Conservation (phyloP, 2,329 filamentous ascomycete species). For the Stachybotrys elegans region DNA sequence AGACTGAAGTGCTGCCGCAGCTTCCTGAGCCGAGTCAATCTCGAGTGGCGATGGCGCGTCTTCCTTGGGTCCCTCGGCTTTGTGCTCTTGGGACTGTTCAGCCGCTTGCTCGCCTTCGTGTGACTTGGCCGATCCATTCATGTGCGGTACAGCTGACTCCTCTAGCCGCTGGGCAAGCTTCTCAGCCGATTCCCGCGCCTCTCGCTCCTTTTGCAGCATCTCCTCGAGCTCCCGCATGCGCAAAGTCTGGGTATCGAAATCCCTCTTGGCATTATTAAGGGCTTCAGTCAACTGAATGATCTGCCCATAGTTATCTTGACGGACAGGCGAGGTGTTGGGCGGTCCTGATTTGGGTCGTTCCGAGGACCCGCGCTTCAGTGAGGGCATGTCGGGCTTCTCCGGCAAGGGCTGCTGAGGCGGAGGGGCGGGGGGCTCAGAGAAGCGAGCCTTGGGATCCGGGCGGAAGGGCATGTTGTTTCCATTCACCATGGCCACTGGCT, state of each 20-base stretch:
- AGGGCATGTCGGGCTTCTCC: slow-evolving; percentile 79
- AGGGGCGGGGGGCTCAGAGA: slow-evolving; percentile 88
- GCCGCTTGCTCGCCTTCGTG: slow-evolving; percentile 15
- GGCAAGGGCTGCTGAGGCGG: slow-evolving; percentile 90
- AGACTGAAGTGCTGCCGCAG: slow-evolving; percentile 43
- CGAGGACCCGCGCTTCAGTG: slow-evolving; percentile 70
- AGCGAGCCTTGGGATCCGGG: slow-evolving; percentile 73
- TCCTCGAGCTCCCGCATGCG: slow-evolving; percentile 75
- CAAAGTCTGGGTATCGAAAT: slow-evolving; percentile 76
- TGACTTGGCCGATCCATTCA: slow-evolving; percentile 20
- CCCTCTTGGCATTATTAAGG: slow-evolving; percentile 75
- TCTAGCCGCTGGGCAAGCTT: slow-evolving; percentile 69
- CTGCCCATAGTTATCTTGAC: slow-evolving; percentile 61
- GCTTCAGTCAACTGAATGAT: slow-evolving; percentile 82
- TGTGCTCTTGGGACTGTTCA: slow-evolving; percentile 14
- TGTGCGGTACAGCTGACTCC: slow-evolving; percentile 37
- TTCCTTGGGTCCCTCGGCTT: slow-evolving; percentile 29
- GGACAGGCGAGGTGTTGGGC: slow-evolving; percentile 51
- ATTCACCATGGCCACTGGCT: slow-evolving; percentile 41
- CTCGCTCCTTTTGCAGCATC: slow-evolving; percentile 70
- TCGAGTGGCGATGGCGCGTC: slow-evolving; percentile 23
- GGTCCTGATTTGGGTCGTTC: slow-evolving; percentile 62
- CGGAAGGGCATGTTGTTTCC: slow-evolving; percentile 53
- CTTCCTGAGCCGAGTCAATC: slow-evolving; percentile 32
- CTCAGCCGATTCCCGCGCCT: slow-evolving; percentile 79